Conservation (phyloP, 2,329 filamentous ascomycete species). For the Ustulina deusta region DNA sequence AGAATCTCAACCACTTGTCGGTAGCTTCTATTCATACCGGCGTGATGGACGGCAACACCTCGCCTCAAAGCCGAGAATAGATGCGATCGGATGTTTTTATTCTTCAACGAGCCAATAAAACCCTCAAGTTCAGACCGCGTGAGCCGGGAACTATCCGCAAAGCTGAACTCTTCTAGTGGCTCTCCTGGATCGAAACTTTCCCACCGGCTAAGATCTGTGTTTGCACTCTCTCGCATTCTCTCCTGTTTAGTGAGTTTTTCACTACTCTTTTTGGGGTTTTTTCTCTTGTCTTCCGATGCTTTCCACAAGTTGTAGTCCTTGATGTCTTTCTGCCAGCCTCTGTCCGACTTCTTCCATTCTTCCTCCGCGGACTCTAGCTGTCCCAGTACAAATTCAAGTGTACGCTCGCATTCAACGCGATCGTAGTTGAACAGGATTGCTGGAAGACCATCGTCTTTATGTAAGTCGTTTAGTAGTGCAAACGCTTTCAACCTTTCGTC, state of each 20-base stretch:
- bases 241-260: constrained; percentile 56
- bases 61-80: constrained; percentile 72
- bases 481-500: constrained; percentile 34
- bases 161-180: constrained; percentile 35
- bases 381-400: constrained; percentile 63
- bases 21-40: constrained; percentile 83
- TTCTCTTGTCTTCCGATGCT: constrained; percentile 55
- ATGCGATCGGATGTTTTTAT: constrained; percentile 61
- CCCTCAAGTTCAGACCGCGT: constrained; percentile 68
- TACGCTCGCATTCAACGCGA: constrained; percentile 71
- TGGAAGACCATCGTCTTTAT: constrained; percentile 74
- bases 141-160: constrained; percentile 49
- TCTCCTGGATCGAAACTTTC: constrained; percentile 70
- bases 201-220: constrained; percentile 66
- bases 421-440: constrained; percentile 85
- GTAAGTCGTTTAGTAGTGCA: constrained; percentile 70
- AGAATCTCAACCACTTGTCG: constrained; percentile 80
- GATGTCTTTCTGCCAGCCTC: constrained; percentile 71
- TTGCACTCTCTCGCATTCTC: constrained; percentile 66
- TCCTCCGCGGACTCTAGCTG: constrained; percentile 67
- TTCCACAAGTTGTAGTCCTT: constrained; percentile 69
- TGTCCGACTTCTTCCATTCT: constrained; percentile 66
- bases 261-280: constrained; percentile 53
- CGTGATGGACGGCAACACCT: constrained; percentile 82
- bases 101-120: constrained; percentile 64